Evolutionary conservation across 2,329 filamentous ascomycete species (phyloP).

Genomic region (Colletotrichum liriopes): DNA sequence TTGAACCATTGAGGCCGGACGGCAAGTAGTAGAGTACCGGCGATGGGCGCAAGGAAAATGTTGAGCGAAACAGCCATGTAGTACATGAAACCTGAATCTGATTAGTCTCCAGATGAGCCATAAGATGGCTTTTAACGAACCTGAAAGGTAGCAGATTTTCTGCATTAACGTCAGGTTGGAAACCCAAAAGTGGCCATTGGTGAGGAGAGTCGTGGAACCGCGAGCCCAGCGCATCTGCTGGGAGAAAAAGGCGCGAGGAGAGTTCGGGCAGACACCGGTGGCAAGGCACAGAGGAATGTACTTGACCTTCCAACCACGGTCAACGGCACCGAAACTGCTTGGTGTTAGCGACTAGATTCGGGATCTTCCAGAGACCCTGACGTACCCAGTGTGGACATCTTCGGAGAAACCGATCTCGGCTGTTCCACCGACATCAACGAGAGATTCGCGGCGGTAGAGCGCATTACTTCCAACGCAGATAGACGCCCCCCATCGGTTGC

Average conservation of each 20-base stretch:
- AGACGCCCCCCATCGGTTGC: conserved; percentile 58
- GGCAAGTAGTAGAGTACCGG: conserved; percentile 58
- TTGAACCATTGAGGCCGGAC: conserved; percentile 58
- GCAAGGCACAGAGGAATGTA: conserved; percentile 59
- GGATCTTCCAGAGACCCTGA: background rate
- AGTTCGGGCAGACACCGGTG: conserved; percentile 60
- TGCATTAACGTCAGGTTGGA: conserved; percentile 56
- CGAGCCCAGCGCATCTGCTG: conserved; percentile 62
- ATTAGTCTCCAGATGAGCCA: background rate
- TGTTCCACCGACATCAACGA: conserved; percentile 58
- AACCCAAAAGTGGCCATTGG: conserved; percentile 58
- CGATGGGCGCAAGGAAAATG: conserved; percentile 58
- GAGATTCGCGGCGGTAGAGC: conserved; percentile 56
- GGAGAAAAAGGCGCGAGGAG: conserved; percentile 58
- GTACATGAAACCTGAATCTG: conserved; percentile 52
- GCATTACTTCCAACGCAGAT: conserved; percentile 61
- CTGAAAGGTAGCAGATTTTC: conserved; percentile 59
- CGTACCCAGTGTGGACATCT: conserved; percentile 60
- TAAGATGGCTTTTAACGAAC: conserved; percentile 41
- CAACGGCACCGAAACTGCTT: conserved; percentile 56
- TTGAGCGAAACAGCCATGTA: conserved; percentile 57
- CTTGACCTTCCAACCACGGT: conserved; percentile 59
- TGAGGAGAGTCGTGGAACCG: conserved; percentile 58
- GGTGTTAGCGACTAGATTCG: background rate
- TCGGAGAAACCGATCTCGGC: conserved; percentile 61